phyloP scores from a whole-genome alignment of 1,139 yeast genomes.

The Kodamaea fungicola region DNA sequence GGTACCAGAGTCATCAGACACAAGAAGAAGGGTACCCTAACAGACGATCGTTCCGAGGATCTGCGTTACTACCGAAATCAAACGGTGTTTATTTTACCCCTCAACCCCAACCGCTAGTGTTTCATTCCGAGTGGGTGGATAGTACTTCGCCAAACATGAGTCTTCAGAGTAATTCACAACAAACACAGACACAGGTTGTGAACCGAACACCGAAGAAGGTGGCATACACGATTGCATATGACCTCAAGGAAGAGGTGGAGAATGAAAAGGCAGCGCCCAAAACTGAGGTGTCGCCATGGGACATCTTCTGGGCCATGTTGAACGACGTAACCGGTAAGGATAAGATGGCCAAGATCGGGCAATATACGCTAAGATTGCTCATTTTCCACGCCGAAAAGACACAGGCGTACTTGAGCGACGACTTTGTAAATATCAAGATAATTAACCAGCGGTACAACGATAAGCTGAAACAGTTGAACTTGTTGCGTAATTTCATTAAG shows the following conservation, averaged over 20 bases:
- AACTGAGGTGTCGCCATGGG: conserved; percentile 17
- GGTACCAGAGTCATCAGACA: not conserved
- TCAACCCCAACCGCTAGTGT: conserved; percentile 11
- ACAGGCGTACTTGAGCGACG: conserved; percentile 36
- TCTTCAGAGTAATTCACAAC: not conserved
- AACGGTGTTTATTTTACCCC: conserved; percentile 3
- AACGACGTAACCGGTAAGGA: conserved; percentile 65
- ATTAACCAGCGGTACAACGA: conserved; percentile 33
- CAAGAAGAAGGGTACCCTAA: not conserved
- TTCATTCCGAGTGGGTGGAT: conserved; percentile 39
- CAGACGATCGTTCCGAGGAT: conserved; percentile 1
- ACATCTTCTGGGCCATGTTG: conserved; percentile 50
- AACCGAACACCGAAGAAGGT: conserved; percentile 1
- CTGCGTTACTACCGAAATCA: conserved; percentile 3
- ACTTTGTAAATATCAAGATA: conserved; percentile 25
- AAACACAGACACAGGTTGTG: conserved; percentile 3
- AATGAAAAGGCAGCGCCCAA: conserved; percentile 1
- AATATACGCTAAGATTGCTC: conserved; percentile 54
- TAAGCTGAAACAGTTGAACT: conserved; percentile 30
- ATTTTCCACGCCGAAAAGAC: conserved; percentile 46
- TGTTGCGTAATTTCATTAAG: conserved; percentile 35
- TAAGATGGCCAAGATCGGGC: conserved; percentile 61
- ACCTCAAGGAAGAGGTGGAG: not conserved
- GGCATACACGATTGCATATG: not conserved
- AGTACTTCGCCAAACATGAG: not conserved